Percentiles rank a stretch among this genome's conserved stretches.
phyloP scores from a whole-genome alignment of 768 basidiomycete species.

The Termitomyces sp. region DNA sequence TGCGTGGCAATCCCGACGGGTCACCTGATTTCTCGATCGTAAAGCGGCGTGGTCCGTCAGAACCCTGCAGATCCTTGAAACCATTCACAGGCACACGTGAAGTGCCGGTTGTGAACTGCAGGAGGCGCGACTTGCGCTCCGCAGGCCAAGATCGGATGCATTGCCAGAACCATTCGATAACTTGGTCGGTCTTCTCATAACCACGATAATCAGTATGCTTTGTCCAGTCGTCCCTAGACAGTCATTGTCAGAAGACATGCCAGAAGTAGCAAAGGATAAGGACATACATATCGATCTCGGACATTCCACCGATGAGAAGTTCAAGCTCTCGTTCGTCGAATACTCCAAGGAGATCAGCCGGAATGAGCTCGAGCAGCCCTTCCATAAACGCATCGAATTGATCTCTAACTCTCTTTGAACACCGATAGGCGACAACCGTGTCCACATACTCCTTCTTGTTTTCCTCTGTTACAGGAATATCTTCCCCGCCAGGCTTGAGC shows the following conservation, averaged over 20 bases:
- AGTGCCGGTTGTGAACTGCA: conserved; percentile 88
- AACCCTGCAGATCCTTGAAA: conserved; percentile 93
- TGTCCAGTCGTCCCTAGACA: conserved; percentile 79
- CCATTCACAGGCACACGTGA: conserved; percentile 89
- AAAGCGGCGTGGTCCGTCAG: conserved; percentile 88
- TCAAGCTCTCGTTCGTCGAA: conserved; percentile 92
- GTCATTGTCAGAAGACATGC: conserved; percentile 3
- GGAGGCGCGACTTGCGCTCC: conserved; percentile 80
- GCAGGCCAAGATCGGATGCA: conserved; percentile 88
- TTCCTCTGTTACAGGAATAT: conserved; percentile 63
- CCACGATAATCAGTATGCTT: conserved; percentile 93
- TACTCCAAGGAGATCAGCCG: conserved; percentile 79
- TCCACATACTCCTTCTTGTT: conserved; percentile 83
- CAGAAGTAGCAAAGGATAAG: not conserved
- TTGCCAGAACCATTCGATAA: conserved; percentile 97
- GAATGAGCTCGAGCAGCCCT: conserved; percentile 82
- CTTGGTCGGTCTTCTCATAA: conserved; percentile 82
- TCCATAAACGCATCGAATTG: conserved; percentile 87
- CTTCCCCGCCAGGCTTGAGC: conserved; percentile 60
- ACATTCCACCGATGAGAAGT: conserved; percentile 89
- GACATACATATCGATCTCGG: conserved; percentile 84
- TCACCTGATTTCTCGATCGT: conserved; percentile 96
- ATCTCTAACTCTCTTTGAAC: conserved; percentile 74
- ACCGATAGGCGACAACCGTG: conserved; percentile 78
- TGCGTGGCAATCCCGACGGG: conserved; percentile 81